These are phyloP conservation scores for Lactifluus rugatus DNA, from an alignment of 768 basidiomycete genomes.

Conservation along the genomic window DNA sequence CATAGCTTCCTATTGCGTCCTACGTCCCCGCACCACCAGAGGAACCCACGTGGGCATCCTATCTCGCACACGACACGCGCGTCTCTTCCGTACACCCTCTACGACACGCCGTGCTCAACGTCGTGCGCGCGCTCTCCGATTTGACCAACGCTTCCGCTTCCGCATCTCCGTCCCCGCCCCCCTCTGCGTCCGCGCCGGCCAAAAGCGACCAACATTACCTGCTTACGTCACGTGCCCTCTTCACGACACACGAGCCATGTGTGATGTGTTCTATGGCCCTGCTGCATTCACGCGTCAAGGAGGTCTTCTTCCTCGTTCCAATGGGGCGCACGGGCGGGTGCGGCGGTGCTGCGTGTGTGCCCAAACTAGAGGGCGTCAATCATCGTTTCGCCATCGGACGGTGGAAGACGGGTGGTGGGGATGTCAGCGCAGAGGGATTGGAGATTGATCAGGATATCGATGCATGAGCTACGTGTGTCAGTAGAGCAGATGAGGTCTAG, in stretches of 20 bases:
- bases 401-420: slow-evolving; percentile 40
- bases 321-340: slow-evolving; percentile 82
- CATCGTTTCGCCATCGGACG: slow-evolving; percentile 70
- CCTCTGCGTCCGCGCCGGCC: slow-evolving; percentile 8
- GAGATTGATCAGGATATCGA: slow-evolving; percentile 25
- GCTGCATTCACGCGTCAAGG: slow-evolving; percentile 87
- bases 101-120: slow-evolving; percentile 75
- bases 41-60: slow-evolving; percentile 27
- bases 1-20: slow-evolving; percentile 66
- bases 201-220: slow-evolving; percentile 76
- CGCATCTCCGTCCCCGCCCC: slow-evolving; percentile 8
- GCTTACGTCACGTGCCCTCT: slow-evolving; percentile 72
- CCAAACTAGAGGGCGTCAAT: slow-evolving; percentile 77
- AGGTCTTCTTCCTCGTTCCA: slow-evolving; percentile 65
- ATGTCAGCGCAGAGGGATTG: slow-evolving; percentile 11
- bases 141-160: slow-evolving; percentile 24
- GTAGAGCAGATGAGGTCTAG: slow-evolving; percentile 9
- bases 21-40: slow-evolving; percentile 51
- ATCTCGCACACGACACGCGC: slow-evolving; percentile 65
- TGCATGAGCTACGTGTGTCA: slow-evolving; percentile 19
- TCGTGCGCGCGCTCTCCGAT: slow-evolving; percentile 58
- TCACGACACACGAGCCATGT: slow-evolving; percentile 94
- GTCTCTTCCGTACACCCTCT: slow-evolving; percentile 62
- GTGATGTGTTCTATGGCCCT: slow-evolving; percentile 98
- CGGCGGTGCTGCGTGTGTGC: slow-evolving; percentile 65